Conservation (phyloP, 257 asterid species). For the Nicotiana attenuata region DNA sequence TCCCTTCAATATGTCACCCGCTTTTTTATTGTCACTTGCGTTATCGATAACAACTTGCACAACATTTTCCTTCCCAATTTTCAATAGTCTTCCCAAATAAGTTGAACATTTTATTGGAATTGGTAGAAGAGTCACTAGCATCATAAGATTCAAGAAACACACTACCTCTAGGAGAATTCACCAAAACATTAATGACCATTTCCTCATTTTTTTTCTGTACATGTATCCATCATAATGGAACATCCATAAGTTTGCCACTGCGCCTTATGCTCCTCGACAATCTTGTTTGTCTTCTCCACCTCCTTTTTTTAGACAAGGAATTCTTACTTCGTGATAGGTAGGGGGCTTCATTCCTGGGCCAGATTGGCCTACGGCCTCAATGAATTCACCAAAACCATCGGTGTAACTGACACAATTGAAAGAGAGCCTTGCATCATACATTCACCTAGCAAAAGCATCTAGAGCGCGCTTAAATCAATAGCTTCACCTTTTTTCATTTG, state of each 20-base stretch:
- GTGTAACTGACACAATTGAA: neutral
- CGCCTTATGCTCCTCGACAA: neutral
- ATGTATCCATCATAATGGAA: neutral
- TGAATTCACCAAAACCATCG: neutral
- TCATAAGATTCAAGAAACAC: neutral
- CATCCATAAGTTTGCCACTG: neutral
- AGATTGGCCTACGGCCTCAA: neutral
- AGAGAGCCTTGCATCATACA: neutral
- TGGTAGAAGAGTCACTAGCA: neutral
- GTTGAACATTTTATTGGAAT: neutral
- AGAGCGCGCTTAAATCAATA: neutral
- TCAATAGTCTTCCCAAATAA: neutral
- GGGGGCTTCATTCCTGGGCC: neutral
- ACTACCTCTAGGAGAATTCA: neutral
- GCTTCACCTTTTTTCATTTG: neutral
- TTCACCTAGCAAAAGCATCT: neutral
- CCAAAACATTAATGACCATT: neutral
- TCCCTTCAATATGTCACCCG: neutral
- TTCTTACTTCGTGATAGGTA: constrained; percentile 7
- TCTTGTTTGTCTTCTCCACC: neutral
- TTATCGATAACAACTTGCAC: neutral
- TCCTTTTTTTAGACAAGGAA: constrained; percentile 12
- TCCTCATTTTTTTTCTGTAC: neutral
- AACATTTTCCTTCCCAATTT: neutral
- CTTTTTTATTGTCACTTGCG: neutral